Percentiles rank a stretch among this genome's conserved stretches.
phyloP scores from a whole-genome alignment of 1,284 basidiomycete genomes.

The Bondarzewia mesenterica region DNA sequence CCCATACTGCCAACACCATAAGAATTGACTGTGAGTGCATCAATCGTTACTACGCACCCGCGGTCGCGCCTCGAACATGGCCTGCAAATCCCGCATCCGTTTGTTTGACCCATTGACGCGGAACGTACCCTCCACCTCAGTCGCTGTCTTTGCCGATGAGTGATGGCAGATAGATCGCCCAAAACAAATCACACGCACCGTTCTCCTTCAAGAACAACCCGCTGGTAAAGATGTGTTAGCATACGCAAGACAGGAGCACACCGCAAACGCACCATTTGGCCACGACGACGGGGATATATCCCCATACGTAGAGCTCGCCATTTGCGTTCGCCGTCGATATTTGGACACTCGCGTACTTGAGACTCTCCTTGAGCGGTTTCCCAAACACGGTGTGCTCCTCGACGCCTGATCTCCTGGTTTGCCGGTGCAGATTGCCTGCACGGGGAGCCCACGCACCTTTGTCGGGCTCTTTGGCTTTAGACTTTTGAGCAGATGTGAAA shows the following conservation, averaged over 20 bases:
- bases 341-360: slow-evolving; percentile 86
- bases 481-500: slow-evolving; percentile 11
- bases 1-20: slow-evolving; percentile 59
- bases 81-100: slow-evolving; percentile 93
- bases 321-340: slow-evolving; percentile 87
- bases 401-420: too few relatives aligned
- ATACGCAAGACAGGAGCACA: slow-evolving; percentile 6
- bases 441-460: slow-evolving; percentile 4
- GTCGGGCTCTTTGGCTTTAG: slow-evolving; percentile 4
- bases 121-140: slow-evolving; percentile 93
- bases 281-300: slow-evolving; percentile 93
- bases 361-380: slow-evolving; percentile 74
- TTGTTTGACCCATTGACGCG: slow-evolving; percentile 90
- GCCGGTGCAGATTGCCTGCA: too few relatives aligned
- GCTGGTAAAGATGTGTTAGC: slow-evolving; percentile 28
- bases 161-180: slow-evolving; percentile 2
- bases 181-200: slow-evolving; percentile 35
- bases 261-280: slow-evolving; percentile 77
- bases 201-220: slow-evolving; percentile 89
- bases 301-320: slow-evolving; percentile 83
- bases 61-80: slow-evolving; percentile 83
- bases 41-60: slow-evolving; percentile 45
- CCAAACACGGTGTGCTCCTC: slow-evolving; percentile 68
- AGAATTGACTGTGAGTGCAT: neutral
- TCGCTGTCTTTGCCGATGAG: slow-evolving; percentile 43